Base-by-base conservation (phyloP, 768 basidiomycete species). In the Russula abietina region DNA sequence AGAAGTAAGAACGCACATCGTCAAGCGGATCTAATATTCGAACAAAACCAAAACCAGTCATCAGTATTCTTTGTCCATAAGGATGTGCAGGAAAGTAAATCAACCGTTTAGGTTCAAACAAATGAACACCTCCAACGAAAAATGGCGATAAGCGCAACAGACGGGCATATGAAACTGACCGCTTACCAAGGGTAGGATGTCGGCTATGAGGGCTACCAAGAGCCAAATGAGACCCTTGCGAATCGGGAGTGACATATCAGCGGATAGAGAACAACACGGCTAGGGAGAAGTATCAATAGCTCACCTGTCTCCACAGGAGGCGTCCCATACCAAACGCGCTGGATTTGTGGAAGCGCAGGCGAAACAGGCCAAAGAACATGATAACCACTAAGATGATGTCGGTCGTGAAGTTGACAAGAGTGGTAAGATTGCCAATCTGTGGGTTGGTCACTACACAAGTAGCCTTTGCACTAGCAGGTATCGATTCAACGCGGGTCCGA, bases 231-330 rank as follows among this genome's bases (percentile, higher is more conserved):
- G n/a, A 46, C 3, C 45, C 45, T 46, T 46, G 11, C 3, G 12
- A 46, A 24, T 22, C 4, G 22, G 12, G 11, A 24, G 24, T 4
- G 12, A 11, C 22, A 46, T n/a, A 46, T 46, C 10, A 46, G 45
- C 22, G n/a, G 14, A 38, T 14, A 38, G 43, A 45, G n/a, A n/a
- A 8, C 19, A n/a, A 7, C 8, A 45, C n/a, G 10, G 19, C 43
- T 11, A 33, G 33, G 33, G 33, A 33, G 33, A 33, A 33, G 6
- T 7, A n/a, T 16, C 43, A n/a, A 10, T n/a, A 9, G 4, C 52
- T 11, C 33, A 53, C 52, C 52, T 55, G 53, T 55, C 38, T 55
- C 53, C 53, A 55, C 53, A 55, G 5, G 53, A 39, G 38, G 7
- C 33, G 22, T 17, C 53, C 53, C 22, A 55, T 1, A 55, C 38